Evolutionary conservation across 116 monocot species (phyloP), one percentile per base, ranked within the genome.

Genomic region (Thalassia testudinum): DNA sequence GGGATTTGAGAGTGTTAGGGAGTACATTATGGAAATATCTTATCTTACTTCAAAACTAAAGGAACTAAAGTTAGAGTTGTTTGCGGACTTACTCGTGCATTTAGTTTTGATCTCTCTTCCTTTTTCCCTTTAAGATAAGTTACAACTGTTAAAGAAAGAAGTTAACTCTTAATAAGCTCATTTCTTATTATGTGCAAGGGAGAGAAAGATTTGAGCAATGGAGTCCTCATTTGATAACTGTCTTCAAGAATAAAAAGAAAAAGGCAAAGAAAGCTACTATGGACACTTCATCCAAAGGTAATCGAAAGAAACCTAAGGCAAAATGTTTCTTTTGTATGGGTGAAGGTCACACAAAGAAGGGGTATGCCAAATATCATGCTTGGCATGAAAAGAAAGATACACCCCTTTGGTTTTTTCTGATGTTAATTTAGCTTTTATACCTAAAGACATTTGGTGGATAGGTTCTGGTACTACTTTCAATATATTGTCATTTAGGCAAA

Each of bases 351-450:
- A 25, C 6, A 24, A 54, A 42, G 34, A 63, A 63, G 0, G 42
- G 53, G 1, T 54, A 21, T 23, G 11, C 53, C 26, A 53, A 53
- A 14, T 67, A 67, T 34, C 0, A 4, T 26, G 22, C 10, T n/a
- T 68, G 43, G 51, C n/a, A n/a, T n/a, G n/a, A n/a, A n/a, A n/a
- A n/a, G n/a, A n/a, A n/a, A n/a, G 37, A 21, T 67, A 0, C 14
- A 25, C 53, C 2, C 10, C 20, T 67, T 43, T 67, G 27, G 26
- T 59, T 44, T 66, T 18, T 53, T 67, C 58, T 21, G 53, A 67
- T 14, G 59, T 60, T 43, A 67, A 66, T 66, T 50, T 66, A n/a
- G 1, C 52, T 62, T 52, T 0, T 49, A 29, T 49, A 49, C 49
- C 19, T 49, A 61, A 49, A 22, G 8, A 61, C 20, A 61, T 30